Evolutionary conservation across 306 rosid species (phyloP).

Genomic region (Cyamopsis tetragonoloba): DNA sequence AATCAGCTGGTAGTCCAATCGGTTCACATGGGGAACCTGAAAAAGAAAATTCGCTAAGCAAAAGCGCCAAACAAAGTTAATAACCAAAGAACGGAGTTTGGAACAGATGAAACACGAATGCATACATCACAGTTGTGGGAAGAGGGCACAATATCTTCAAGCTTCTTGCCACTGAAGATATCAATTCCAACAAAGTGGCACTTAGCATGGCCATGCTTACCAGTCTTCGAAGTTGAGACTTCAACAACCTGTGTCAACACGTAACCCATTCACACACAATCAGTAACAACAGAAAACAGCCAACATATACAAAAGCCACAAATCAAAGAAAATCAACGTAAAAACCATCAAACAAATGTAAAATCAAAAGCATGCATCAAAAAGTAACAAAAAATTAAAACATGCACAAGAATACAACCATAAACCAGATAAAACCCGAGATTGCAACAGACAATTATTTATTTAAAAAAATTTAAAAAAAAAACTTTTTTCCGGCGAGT

Average conservation of each 20-base stretch:
- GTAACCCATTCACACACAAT: neutral
- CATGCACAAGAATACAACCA: no score
- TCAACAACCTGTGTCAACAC: constrained; percentile 32
- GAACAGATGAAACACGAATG: neutral
- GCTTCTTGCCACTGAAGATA: constrained; percentile 59
- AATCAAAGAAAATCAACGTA: neutral
- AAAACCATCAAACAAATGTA: neutral
- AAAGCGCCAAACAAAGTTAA: neutral
- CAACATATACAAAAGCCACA: neutral
- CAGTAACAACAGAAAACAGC: neutral
- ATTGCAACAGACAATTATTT: neutral
- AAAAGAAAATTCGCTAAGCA: neutral
- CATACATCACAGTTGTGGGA: constrained; percentile 75
- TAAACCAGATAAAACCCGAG: neutral
- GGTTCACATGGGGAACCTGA: constrained; percentile 76
- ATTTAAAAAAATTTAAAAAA: neutral
- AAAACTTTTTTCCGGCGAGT: neutral
- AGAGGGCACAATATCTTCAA: constrained; percentile 74
- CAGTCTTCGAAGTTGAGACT: constrained; percentile 41
- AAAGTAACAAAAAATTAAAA: neutral
- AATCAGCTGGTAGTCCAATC: constrained; percentile 49
- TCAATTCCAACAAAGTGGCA: constrained; percentile 74
- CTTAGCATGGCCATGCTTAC: constrained; percentile 44
- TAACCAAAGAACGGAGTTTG: neutral
- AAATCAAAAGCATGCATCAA: neutral